Evolutionary conservation across 2,329 filamentous ascomycete genomes (phyloP).

Genomic region (Tolypocladium paradoxum): DNA sequence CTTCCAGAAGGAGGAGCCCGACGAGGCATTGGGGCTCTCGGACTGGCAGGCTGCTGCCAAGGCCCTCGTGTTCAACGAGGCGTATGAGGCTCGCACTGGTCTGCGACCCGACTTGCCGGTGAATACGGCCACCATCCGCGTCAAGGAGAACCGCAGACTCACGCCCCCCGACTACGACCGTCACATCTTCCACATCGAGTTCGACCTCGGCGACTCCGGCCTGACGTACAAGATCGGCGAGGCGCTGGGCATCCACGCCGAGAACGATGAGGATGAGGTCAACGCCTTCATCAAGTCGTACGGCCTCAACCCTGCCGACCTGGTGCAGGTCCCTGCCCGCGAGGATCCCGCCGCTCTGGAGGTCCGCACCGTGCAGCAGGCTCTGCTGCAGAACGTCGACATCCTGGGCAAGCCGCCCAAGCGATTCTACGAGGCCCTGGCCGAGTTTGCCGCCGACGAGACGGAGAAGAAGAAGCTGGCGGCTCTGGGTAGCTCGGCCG

Average conservation of each 20-base stretch:
- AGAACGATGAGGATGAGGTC: conserved; percentile 76
- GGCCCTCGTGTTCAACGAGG: conserved; percentile 87
- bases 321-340: conserved; percentile 85
- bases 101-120: conserved; percentile 79
- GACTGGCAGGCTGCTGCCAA: conserved; percentile 81
- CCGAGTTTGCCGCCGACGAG: conserved; percentile 75
- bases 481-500: conserved; percentile 65
- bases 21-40: conserved; percentile 53
- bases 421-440: conserved; percentile 89
- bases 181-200: conserved; percentile 99
- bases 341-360: conserved; percentile 67
- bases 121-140: conserved; percentile 77
- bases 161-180: conserved; percentile 85
- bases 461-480: conserved; percentile 72
- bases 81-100: conserved; percentile 60
- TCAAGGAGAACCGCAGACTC: conserved; percentile 91
- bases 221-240: conserved; percentile 96
- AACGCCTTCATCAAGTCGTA: conserved; percentile 84
- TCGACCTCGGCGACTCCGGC: conserved; percentile 83
- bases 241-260: conserved; percentile 88
- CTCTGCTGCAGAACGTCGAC: conserved; percentile 83
- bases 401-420: conserved; percentile 96
- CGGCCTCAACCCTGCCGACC: conserved; percentile 66
- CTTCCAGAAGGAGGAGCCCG: conserved; percentile 66
- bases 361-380: conserved; percentile 86